Conservation (phyloP, 1,284 basidiomycete species). For the Ganoderma lucidum region DNA sequence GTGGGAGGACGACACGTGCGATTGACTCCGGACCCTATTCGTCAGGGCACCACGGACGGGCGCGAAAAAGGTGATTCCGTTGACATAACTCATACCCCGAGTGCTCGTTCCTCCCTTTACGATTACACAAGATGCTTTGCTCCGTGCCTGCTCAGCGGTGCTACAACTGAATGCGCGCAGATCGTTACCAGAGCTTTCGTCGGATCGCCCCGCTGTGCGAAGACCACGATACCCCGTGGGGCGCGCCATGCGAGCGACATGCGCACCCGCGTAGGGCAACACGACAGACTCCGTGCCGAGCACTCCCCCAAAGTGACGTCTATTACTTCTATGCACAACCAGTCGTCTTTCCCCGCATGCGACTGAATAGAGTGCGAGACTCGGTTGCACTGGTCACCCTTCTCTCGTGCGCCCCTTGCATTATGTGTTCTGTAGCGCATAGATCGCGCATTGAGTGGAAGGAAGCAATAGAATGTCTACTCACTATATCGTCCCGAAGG, state of each 20-base stretch:
- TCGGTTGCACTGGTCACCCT: neutral
- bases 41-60: neutral
- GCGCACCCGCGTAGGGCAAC: neutral
- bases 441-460: neutral
- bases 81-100: neutral
- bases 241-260: neutral
- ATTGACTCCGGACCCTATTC: neutral
- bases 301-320: neutral
- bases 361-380: neutral
- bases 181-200: neutral
- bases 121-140: neutral
- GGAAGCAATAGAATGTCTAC: neutral
- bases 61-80: neutral
- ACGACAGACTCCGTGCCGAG: conserved; percentile 1
- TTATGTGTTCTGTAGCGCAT: neutral
- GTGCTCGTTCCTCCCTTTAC: no score
- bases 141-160: conserved; percentile 7
- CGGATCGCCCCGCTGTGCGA: neutral
- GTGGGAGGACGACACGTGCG: neutral
- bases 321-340: neutral
- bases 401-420: neutral
- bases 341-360: neutral
- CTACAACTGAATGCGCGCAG: neutral
- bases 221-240: neutral
- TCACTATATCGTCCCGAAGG: neutral